Base-by-base conservation (phyloP, 2,329 filamentous ascomycete genomes). In the Pyrenochaeta sp. region DNA sequence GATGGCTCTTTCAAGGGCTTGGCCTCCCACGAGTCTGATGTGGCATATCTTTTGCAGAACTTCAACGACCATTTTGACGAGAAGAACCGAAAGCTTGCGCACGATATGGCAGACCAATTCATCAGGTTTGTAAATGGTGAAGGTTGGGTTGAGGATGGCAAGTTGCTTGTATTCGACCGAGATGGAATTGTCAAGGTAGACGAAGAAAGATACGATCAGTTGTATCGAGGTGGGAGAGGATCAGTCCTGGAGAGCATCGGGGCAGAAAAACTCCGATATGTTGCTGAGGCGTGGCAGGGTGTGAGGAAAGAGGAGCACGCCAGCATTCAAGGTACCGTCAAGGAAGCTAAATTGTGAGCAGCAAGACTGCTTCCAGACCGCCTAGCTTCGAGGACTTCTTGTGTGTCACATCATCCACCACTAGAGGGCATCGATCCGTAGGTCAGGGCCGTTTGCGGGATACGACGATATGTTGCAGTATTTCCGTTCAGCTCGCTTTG, bases 1-100 rank as follows among this genome's bases (percentile, higher is more conserved):
- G 39, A 63, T 7, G 71, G 71, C 1, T 12, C 37, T 1, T 67
- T 56, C 43, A 60, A 60, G 23, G 58, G 58, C 1, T 39, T 69
- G 1, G 53, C 69, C 6, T 61, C 57, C 6, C 72, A 75, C 31
- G 69, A 73, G 51, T 57, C 71, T 7, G 72, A 75, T 45, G 62
- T 74, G 18, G 67, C 62, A 1, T 64, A 63, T 36, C 52, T 75
- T 7, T 48, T 75, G 9, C 58, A 64, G 23, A 71, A 69, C 35
- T 73, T 63, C 32, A 57, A 63, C 21, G 52, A 61, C 9, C 45
- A 56, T 31, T 41, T 72, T 32, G 53, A 60, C 10, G 45, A 54
- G 7, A 10, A 31, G 6, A 54, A 54, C 33, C 57, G 54, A 1
- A 12, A 29, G 1, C 43, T 56, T 23, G 65, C 64, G 7, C 45